Conservation (phyloP, 2,329 filamentous ascomycete genomes). For the Fusarium hainanense region DNA sequence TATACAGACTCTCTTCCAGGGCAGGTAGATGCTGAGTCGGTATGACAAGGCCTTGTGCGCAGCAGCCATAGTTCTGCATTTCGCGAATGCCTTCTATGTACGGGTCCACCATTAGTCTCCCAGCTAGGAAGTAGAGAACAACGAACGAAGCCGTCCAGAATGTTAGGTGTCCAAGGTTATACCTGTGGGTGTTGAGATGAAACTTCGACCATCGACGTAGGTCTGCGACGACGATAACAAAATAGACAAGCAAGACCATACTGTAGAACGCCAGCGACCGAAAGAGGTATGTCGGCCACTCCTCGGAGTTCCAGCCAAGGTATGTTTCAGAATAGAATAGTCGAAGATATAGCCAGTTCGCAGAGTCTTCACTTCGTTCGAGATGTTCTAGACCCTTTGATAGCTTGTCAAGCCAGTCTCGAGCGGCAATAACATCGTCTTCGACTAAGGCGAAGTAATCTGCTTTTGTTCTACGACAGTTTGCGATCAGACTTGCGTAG, state of each 20-base stretch:
- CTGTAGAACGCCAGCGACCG: slow-evolving; percentile 15
- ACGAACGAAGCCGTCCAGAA: slow-evolving; percentile 45
- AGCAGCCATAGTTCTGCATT: slow-evolving; percentile 52
- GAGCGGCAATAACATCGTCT: slow-evolving; percentile 49
- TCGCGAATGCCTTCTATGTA: slow-evolving; percentile 43
- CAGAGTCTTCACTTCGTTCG: slow-evolving; percentile 34
- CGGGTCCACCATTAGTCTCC: slow-evolving; percentile 43
- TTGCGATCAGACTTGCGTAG: slow-evolving; percentile 43
- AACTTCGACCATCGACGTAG: slow-evolving; percentile 6
- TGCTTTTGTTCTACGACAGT: slow-evolving; percentile 39
- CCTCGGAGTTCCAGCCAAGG: slow-evolving; percentile 51
- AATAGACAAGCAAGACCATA: slow-evolving; percentile 28
- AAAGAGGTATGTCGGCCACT: slow-evolving; percentile 45
- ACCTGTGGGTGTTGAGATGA: not conserved
- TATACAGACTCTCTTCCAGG: slow-evolving; percentile 32
- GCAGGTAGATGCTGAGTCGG: slow-evolving; percentile 42
- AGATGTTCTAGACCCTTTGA: slow-evolving; percentile 22
- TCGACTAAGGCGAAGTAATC: slow-evolving; percentile 49
- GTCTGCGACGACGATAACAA: slow-evolving; percentile 8
- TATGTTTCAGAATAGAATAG: slow-evolving; percentile 52
- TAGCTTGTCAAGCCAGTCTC: slow-evolving; percentile 47
- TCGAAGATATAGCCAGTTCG: slow-evolving; percentile 49
- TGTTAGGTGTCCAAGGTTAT: slow-evolving; percentile 26
- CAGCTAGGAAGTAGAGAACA: slow-evolving; percentile 45
- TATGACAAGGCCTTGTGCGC: slow-evolving; percentile 51